phyloP scores from a whole-genome alignment of 768 basidiomycete species.

The Suillus ampliporus region DNA sequence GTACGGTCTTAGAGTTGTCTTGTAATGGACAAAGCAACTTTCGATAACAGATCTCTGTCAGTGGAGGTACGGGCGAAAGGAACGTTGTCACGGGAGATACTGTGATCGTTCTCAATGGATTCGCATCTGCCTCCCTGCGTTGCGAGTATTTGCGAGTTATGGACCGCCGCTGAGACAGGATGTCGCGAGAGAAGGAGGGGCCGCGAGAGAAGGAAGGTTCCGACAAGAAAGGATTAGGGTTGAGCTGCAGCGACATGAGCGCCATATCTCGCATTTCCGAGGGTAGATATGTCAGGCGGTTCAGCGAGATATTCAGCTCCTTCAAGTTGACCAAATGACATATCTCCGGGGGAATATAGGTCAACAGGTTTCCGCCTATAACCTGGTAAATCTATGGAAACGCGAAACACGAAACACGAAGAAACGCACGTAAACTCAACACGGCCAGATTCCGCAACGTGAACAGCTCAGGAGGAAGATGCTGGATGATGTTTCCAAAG shows the following conservation, averaged over 20 bases:
- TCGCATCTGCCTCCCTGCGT: conserved; percentile 12
- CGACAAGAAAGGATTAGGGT: conserved; percentile 65
- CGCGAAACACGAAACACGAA: not conserved
- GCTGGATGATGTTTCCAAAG: conserved; percentile 55
- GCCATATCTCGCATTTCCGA: conserved; percentile 66
- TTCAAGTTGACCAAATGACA: conserved; percentile 54
- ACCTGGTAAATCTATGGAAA: conserved; percentile 2
- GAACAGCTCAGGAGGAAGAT: conserved; percentile 64
- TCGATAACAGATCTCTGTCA: conserved; percentile 47
- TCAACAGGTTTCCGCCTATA: conserved; percentile 62
- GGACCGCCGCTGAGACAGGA: conserved; percentile 19
- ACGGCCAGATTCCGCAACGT: conserved; percentile 60
- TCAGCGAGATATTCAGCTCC: conserved; percentile 66
- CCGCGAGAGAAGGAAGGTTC: conserved; percentile 31
- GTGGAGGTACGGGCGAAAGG: conserved; percentile 31
- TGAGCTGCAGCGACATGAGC: conserved; percentile 51
- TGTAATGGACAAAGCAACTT: conserved; percentile 38
- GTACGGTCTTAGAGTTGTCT: conserved; percentile 16
- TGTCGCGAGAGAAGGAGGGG: conserved; percentile 16
- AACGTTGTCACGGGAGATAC: conserved; percentile 27
- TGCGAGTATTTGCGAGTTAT: conserved; percentile 16
- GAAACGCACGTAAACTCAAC: conserved; percentile 63
- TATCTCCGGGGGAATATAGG: conserved; percentile 67
- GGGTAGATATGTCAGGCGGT: conserved; percentile 63
- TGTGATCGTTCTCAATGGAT: conserved; percentile 14